Evolutionary conservation across 2,329 filamentous ascomycete species (phyloP).

Genomic region (Malbranchea zuffiana): DNA sequence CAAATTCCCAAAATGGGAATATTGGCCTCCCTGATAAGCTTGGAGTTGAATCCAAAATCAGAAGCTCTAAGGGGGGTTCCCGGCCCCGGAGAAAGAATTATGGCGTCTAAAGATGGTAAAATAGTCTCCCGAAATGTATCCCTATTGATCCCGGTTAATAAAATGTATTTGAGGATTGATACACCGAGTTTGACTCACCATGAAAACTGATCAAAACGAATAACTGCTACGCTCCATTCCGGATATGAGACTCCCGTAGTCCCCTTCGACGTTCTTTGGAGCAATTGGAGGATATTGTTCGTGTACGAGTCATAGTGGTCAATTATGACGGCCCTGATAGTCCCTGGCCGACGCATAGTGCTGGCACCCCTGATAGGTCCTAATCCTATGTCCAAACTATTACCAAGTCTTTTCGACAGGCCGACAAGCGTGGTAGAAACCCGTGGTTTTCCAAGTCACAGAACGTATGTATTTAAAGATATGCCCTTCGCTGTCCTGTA

Average conservation of each 20-base stretch:
- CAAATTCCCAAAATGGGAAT: constrained; percentile 81
- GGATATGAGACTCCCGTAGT: constrained; percentile 4
- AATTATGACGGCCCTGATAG: constrained; percentile 12
- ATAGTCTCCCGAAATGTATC: constrained; percentile 37
- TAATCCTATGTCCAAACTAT: too few relatives aligned
- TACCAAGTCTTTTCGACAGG: too few relatives aligned
- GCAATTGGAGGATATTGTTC: constrained; percentile 13
- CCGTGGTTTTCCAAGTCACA: too few relatives aligned
- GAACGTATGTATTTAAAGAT: too few relatives aligned
- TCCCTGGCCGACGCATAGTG: constrained; percentile 5
- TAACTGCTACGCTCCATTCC: constrained; percentile 13
- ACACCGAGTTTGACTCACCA: constrained; percentile 10
- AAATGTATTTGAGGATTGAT: neutral
- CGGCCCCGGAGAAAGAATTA: constrained; percentile 84
- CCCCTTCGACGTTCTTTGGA: constrained; percentile 7
- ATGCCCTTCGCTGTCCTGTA: too few relatives aligned
- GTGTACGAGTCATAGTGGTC: constrained; percentile 15
- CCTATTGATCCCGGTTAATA: constrained; percentile 8
- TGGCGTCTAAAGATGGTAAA: constrained; percentile 58
- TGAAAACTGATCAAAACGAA: constrained; percentile 14
- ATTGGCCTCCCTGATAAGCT: constrained; percentile 58
- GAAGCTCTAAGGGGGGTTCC: constrained; percentile 59
- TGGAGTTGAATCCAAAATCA: constrained; percentile 75
- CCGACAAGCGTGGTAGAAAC: too few relatives aligned
- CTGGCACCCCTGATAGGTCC: too few relatives aligned